Evolutionary conservation across 495 filamentous ascomycete species (phyloP), one percentile per base, ranked within the genome.

Genomic region (Hypomontagnella submonticulosa): DNA sequence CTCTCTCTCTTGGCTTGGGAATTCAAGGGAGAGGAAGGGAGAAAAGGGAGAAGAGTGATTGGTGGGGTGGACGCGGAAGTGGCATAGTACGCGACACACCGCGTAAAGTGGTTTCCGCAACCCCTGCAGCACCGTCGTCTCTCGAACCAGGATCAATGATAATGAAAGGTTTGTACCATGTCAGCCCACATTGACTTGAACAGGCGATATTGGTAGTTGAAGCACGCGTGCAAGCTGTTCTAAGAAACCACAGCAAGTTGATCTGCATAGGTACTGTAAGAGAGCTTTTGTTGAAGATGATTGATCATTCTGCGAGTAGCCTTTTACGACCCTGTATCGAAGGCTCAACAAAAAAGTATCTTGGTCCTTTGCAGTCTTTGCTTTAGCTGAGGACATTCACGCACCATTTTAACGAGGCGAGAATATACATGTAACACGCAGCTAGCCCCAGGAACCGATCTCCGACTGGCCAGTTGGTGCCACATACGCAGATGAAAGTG

Each of bases 41-140:
- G 13, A 51, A 42, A 50, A 43, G 18, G 20, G 34, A 42, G 13
- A 59, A 55, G 36, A 48, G 43, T 51, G n/a, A n/a, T n/a, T 62
- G 59, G 71, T 62, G 71, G 71, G 67, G 67, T 7, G 41, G 30
- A 18, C 60, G 51, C 66, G 53, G 68, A 66, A 71, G 71, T 69
- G 71, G 71, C 56, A 69, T 71, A 61, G 62, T 60, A 74, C 71
- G 69, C 71, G 71, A 37, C 54, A 59, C 53, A 67, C 66, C 71
- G 71, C 71, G 71, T 74, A 74, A 74, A 74, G 71, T 74, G 71
- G 71, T 74, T 72, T 74, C 6, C 2, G 41, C 44, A 30, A 61
- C 44, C 71, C 71, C 57, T 70, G 66, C 12, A 60, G 27, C 37
- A 51, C 20, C 59, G 37, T 47, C 23, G 41, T 55, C 38, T 32